These are phyloP conservation scores for Geotrichum citri-aurantii DNA, from an alignment of 1,139 yeast species.

Conservation along the genomic window DNA sequence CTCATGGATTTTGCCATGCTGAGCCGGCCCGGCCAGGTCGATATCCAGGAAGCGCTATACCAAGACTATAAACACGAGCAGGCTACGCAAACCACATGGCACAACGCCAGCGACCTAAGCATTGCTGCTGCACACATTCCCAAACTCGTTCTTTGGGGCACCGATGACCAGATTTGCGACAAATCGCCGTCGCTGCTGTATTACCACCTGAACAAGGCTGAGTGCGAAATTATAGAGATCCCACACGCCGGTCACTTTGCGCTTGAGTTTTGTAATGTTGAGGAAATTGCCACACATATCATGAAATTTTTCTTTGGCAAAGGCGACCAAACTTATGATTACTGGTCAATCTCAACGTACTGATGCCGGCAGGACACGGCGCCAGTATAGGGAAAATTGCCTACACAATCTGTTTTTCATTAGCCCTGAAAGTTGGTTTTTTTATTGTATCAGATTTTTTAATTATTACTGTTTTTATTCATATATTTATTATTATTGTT, in stretches of 20 bases:
- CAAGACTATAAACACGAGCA: constrained; percentile 32
- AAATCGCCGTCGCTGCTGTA: neutral
- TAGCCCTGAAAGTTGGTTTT: neutral
- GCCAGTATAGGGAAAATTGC: too few relatives aligned
- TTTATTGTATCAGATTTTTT: too few relatives aligned
- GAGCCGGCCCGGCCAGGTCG: constrained; percentile 29
- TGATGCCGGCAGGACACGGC: neutral
- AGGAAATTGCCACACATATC: neutral
- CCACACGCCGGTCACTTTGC: constrained; percentile 42
- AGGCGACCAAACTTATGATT: neutral
- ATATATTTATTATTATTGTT: too few relatives aligned
- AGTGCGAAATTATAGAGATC: constrained; percentile 31
- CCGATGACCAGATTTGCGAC: constrained; percentile 32
- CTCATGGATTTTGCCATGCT: constrained; percentile 31
- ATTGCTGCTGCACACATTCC: constrained; percentile 35
- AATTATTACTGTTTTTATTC: too few relatives aligned
- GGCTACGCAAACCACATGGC: neutral
- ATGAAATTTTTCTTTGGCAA: neutral
- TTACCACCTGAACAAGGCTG: constrained; percentile 24
- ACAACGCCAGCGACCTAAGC: constrained; percentile 25
- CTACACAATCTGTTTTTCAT: too few relatives aligned
- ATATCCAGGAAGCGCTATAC: constrained; percentile 37
- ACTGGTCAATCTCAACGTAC: neutral
- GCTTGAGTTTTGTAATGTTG: constrained; percentile 23
- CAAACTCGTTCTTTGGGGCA: constrained; percentile 42